Conservation (phyloP, 768 basidiomycete genomes). For the Strobilomyces dryophilus region DNA sequence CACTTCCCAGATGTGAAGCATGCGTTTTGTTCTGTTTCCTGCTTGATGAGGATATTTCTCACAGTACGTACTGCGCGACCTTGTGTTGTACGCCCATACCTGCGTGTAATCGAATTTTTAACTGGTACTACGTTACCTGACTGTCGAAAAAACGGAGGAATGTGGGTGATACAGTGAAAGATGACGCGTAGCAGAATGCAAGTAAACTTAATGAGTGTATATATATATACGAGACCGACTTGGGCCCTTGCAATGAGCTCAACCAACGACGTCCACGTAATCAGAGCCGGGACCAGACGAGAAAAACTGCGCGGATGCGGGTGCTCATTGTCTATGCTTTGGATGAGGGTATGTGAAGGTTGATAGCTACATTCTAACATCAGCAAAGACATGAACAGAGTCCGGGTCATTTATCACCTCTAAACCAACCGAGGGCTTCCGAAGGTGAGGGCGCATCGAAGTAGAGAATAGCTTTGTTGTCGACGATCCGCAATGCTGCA, state of each 20-base stretch:
- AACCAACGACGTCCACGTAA: constrained; percentile 3
- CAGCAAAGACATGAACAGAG: neutral
- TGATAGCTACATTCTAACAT: constrained; percentile 57
- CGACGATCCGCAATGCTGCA: constrained; percentile 78
- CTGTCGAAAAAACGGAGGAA: constrained; percentile 9
- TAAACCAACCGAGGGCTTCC: constrained; percentile 85
- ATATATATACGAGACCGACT: constrained; percentile 33
- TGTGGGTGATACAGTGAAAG: constrained; percentile 33
- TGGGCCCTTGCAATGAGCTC: constrained; percentile 17
- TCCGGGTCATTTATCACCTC: constrained; percentile 50
- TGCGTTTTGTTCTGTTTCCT: neutral
- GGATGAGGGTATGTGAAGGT: constrained; percentile 81
- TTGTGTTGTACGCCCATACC: neutral
- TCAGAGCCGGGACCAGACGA: constrained; percentile 5
- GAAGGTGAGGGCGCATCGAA: constrained; percentile 83
- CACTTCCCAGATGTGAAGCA: constrained; percentile 17
- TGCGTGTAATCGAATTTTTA: constrained; percentile 7
- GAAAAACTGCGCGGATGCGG: constrained; percentile 5
- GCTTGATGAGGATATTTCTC: neutral
- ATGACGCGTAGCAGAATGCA: constrained; percentile 29
- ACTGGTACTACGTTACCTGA: constrained; percentile 27
- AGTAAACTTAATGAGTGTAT: constrained; percentile 34
- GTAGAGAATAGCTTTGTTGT: constrained; percentile 89
- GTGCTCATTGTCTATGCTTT: constrained; percentile 52
- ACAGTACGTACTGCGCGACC: neutral